Percentiles rank a stretch among this genome's conserved stretches.
Evolutionary conservation across 176 grass and related monocot species (phyloP).

Genomic region (Alopecurus myosuroides): DNA sequence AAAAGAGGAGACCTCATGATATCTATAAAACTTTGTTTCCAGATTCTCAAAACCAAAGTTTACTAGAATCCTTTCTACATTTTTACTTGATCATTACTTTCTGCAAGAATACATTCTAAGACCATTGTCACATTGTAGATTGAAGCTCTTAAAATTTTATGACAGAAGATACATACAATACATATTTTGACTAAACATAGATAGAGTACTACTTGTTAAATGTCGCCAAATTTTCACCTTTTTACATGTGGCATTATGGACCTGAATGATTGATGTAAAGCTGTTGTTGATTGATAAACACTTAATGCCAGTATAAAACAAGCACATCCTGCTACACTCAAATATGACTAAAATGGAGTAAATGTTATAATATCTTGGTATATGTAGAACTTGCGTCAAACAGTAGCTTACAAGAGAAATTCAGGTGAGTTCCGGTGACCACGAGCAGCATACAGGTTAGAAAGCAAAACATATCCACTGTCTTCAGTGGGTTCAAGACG

Average conservation of each 20-base stretch:
- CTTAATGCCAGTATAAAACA: neutral
- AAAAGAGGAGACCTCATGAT: neutral
- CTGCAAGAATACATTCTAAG: neutral
- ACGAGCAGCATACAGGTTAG: slow-evolving; percentile 50
- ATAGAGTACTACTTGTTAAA: neutral
- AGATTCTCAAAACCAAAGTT: neutral
- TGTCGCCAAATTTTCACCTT: neutral
- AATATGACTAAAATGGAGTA: neutral
- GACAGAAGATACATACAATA: neutral
- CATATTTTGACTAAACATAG: slow-evolving; percentile 2
- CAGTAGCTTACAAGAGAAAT: neutral
- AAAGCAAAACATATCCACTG: slow-evolving; percentile 55
- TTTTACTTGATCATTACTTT: neutral
- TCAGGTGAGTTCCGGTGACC: slow-evolving; percentile 52
- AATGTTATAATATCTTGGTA: neutral
- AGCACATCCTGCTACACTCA: neutral
- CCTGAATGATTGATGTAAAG: neutral
- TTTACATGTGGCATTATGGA: neutral
- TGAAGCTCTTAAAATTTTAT: neutral
- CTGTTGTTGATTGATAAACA: neutral
- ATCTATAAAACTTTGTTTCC: neutral
- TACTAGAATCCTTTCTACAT: neutral
- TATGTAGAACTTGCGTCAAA: neutral
- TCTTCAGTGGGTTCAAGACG: slow-evolving; percentile 44
- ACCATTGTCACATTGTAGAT: neutral